A percentile compares a stretch with the other conserved stretches of the same genome.
phyloP scores from a whole-genome alignment of 2,329 filamentous ascomycete genomes.

The Cordyceps fumosorosea region DNA sequence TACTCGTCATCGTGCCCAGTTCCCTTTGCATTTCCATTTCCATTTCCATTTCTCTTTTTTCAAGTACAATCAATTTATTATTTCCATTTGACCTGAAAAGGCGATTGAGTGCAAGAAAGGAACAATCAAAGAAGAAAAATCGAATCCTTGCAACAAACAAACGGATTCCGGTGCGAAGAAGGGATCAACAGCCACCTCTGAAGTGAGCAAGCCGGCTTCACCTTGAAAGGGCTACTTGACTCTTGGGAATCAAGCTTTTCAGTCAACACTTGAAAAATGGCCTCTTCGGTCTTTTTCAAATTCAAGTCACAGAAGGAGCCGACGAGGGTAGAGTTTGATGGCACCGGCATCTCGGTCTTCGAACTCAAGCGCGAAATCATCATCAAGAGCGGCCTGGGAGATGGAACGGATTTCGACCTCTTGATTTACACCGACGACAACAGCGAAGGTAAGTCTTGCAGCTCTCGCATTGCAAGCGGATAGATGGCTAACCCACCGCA shows the following conservation, averaged over 20 bases:
- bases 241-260: background rate
- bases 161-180: constrained; percentile 2
- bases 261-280: constrained; percentile 52
- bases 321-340: constrained; percentile 90
- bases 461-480: background rate
- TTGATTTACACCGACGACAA: constrained; percentile 90
- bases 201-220: background rate
- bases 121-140: constrained; percentile 26
- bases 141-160: constrained; percentile 4
- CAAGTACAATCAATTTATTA: constrained; percentile 50
- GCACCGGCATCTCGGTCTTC: constrained; percentile 95
- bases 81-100: constrained; percentile 33
- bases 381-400: constrained; percentile 83
- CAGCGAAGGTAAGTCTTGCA: constrained; percentile 64
- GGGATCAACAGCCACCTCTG: background rate
- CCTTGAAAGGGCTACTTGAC: background rate
- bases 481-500: constrained; percentile 35
- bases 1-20: constrained; percentile 32
- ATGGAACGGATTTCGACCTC: constrained; percentile 94
- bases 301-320: constrained; percentile 99
- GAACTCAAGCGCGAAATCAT: constrained; percentile 99
- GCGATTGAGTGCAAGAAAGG: constrained; percentile 29
- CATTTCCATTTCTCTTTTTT: constrained; percentile 27
- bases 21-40: constrained; percentile 28
- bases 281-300: constrained; percentile 98